These are phyloP conservation scores for Penicillium glabrum DNA, from an alignment of 2,329 filamentous ascomycete species.

Conservation along the genomic window DNA sequence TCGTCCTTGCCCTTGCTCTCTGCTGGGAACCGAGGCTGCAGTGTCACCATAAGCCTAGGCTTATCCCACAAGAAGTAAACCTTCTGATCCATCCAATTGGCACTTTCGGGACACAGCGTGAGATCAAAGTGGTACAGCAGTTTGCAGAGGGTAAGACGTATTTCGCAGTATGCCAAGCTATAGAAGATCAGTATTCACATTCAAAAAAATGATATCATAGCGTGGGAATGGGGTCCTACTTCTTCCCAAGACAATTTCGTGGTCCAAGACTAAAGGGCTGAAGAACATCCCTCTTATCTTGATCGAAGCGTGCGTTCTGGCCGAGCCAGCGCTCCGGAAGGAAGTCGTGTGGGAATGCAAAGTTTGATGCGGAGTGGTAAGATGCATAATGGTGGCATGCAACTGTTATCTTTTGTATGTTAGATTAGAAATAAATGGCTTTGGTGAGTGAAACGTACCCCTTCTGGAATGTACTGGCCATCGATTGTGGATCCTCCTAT, in stretches of 20 bases:
- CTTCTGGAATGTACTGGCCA: constrained; percentile 33
- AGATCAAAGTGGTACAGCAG: constrained; percentile 29
- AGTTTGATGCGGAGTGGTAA: constrained; percentile 26
- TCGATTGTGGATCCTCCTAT: constrained; percentile 32
- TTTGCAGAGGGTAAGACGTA: constrained; percentile 26
- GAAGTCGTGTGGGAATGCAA: constrained; percentile 24
- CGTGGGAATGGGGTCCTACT: constrained; percentile 8
- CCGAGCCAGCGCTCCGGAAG: constrained; percentile 37
- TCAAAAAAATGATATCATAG: not conserved
- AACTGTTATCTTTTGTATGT: constrained; percentile 11
- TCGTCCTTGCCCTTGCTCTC: not conserved
- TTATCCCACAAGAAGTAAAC: constrained; percentile 30
- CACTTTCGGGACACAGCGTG: constrained; percentile 8
- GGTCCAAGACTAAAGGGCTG: constrained; percentile 39
- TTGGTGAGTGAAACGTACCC: constrained; percentile 13
- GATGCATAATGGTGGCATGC: constrained; percentile 26
- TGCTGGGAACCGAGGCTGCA: constrained; percentile 8
- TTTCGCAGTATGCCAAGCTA: constrained; percentile 26
- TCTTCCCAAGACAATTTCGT: constrained; percentile 36
- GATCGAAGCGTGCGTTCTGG: constrained; percentile 11
- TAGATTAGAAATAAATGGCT: not conserved
- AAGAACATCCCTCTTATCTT: constrained; percentile 24
- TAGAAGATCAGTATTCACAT: not conserved
- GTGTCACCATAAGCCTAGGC: constrained; percentile 19
- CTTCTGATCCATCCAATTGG: constrained; percentile 23